phyloP scores from a whole-genome alignment of 2,329 filamentous ascomycete species.

The Exophiala alcalophila region DNA sequence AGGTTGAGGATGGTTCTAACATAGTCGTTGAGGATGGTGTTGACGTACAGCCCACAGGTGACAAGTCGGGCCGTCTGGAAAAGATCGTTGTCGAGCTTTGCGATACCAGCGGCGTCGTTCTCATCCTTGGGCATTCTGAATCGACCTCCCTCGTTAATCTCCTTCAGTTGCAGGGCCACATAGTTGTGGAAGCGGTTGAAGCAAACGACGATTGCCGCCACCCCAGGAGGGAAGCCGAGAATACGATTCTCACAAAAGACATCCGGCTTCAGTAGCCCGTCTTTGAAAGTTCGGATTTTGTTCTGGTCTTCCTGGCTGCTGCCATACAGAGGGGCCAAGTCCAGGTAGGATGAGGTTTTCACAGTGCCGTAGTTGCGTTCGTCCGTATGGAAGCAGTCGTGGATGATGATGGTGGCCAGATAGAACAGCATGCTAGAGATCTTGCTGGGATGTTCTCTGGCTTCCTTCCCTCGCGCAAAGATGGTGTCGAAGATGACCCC shows the following conservation, averaged over 20 bases:
- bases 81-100: slow-evolving; percentile 51
- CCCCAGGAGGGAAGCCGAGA: slow-evolving; percentile 61
- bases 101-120: slow-evolving; percentile 37
- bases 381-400: slow-evolving; percentile 60
- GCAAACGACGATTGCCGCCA: slow-evolving; percentile 60
- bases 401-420: slow-evolving; percentile 62
- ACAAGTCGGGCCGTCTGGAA: slow-evolving; percentile 56
- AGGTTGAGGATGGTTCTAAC: slow-evolving; percentile 33
- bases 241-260: slow-evolving; percentile 63
- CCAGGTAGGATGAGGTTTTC: slow-evolving; percentile 67
- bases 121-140: slow-evolving; percentile 36
- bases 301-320: slow-evolving; percentile 59
- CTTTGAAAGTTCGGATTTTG: slow-evolving; percentile 57
- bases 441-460: slow-evolving; percentile 59
- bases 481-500: slow-evolving; percentile 64
- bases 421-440: slow-evolving; percentile 71
- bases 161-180: slow-evolving; percentile 56
- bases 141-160: slow-evolving; percentile 62
- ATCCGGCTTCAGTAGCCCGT: slow-evolving; percentile 64
- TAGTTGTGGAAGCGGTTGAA: slow-evolving; percentile 67
- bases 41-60: slow-evolving; percentile 33
- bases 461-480: slow-evolving; percentile 54
- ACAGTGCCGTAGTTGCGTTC: slow-evolving; percentile 59
- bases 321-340: slow-evolving; percentile 67
- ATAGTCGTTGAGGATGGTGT: slow-evolving; percentile 33